A percentile compares a stretch with the other conserved stretches of the same genome.
Conservation (phyloP, 768 basidiomycete species). For the Russula sp. region DNA sequence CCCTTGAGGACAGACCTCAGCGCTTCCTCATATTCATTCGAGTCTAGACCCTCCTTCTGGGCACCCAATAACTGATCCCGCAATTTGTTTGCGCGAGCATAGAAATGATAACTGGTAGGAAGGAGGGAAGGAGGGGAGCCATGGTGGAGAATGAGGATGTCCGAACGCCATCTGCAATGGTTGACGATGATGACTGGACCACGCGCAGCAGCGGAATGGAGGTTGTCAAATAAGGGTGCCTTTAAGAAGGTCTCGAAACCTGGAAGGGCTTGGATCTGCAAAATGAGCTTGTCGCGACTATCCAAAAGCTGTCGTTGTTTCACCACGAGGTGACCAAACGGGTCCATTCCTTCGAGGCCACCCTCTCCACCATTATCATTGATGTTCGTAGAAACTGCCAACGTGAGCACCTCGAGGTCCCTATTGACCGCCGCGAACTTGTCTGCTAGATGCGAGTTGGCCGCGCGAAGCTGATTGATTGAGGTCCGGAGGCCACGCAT, state of each 20-base stretch:
- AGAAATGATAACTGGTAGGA: conserved; percentile 41
- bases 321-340: conserved; percentile 26
- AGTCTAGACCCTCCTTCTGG: background rate
- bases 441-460: background rate
- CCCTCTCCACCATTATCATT: too few species aligned
- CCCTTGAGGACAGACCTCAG: background rate
- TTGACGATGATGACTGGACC: background rate
- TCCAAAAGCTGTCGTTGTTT: background rate
- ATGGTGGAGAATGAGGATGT: background rate
- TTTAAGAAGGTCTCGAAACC: background rate
- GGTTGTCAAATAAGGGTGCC: background rate
- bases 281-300: background rate
- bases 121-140: conserved; percentile 20
- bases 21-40: background rate
- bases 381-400: background rate
- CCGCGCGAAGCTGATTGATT: background rate
- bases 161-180: background rate
- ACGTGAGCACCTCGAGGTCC: background rate
- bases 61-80: background rate
- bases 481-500: background rate
- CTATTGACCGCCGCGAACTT: background rate
- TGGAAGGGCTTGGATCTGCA: background rate
- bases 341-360: background rate
- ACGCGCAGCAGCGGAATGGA: background rate
- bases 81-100: conserved; percentile 34